phyloP scores from a whole-genome alignment of 2,329 filamentous ascomycete genomes.

The Arthroderma uncinatum region DNA sequence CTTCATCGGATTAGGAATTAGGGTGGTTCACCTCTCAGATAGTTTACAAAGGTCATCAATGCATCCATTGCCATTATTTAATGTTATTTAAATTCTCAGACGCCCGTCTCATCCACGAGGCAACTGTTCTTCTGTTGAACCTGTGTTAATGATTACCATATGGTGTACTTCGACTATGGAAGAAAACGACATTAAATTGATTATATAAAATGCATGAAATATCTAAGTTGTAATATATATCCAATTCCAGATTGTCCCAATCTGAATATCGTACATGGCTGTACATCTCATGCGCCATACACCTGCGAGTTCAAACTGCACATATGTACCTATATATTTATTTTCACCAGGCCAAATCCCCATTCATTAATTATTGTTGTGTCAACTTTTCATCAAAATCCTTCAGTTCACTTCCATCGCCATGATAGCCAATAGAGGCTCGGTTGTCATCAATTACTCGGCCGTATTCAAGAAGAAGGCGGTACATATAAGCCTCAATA shows the following conservation, averaged over 20 bases:
- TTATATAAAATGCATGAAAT: neutral
- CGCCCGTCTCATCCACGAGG: neutral
- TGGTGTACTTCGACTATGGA: too few relatives aligned
- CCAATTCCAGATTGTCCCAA: neutral
- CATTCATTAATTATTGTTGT: neutral
- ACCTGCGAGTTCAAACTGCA: neutral
- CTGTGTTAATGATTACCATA: neutral
- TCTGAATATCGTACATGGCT: neutral
- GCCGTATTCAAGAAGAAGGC: slow-evolving; percentile 55
- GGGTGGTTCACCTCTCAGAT: neutral
- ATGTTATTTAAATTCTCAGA: neutral
- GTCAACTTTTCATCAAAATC: slow-evolving; percentile 4
- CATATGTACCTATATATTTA: neutral
- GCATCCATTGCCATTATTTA: neutral
- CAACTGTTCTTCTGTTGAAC: neutral
- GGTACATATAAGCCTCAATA: slow-evolving; percentile 59
- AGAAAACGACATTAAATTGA: too few relatives aligned
- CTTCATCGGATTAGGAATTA: neutral
- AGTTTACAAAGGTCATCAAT: neutral
- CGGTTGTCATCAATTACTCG: slow-evolving; percentile 32
- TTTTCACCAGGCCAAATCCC: neutral
- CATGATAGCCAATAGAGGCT: slow-evolving; percentile 16
- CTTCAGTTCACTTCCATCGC: slow-evolving; percentile 7
- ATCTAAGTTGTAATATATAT: neutral
- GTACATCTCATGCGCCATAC: neutral